phyloP scores from a whole-genome alignment of 1,284 basidiomycete species.

The Ganoderma sp. region DNA sequence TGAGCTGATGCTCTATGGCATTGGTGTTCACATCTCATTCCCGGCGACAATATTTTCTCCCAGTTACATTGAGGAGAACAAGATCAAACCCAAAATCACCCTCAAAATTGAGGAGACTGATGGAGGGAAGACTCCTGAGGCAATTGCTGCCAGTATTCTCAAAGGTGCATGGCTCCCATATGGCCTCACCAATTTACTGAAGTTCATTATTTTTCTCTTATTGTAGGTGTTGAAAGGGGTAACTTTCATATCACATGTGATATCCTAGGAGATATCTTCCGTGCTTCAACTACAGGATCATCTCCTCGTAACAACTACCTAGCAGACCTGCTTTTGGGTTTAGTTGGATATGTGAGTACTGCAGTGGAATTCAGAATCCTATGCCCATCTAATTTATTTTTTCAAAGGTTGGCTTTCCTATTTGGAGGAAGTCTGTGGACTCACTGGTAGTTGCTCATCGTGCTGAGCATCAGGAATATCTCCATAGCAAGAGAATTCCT shows the following conservation, averaged over 20 bases:
- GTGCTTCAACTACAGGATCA: conserved; percentile 70
- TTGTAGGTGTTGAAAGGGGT: conserved; percentile 70
- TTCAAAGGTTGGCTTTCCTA: conserved; percentile 53
- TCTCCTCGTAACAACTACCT: conserved; percentile 69
- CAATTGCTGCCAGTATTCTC: conserved; percentile 56
- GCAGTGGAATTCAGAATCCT: too few relatives aligned
- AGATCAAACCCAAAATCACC: conserved; percentile 81
- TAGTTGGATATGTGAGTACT: conserved; percentile 52
- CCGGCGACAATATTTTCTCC: conserved; percentile 87
- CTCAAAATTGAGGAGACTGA: conserved; percentile 85
- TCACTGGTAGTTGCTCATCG: conserved; percentile 51
- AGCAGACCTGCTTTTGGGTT: conserved; percentile 55
- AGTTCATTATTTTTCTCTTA: too few relatives aligned
- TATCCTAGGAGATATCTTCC: conserved; percentile 71
- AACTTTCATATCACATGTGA: conserved; percentile 82
- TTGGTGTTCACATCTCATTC: conserved; percentile 86
- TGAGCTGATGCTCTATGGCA: conserved; percentile 82
- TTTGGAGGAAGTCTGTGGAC: conserved; percentile 63
- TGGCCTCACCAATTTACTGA: too few relatives aligned
- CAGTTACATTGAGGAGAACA: conserved; percentile 82
- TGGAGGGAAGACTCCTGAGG: conserved; percentile 68
- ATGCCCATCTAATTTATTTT: background rate
- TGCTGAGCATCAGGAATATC: conserved; percentile 45
- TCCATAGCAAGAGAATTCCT: too few relatives aligned
- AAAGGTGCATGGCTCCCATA: conserved; percentile 1